phyloP scores from a whole-genome alignment of 2,329 filamentous ascomycete species.

The Stagonosporopsis rhizophila region DNA sequence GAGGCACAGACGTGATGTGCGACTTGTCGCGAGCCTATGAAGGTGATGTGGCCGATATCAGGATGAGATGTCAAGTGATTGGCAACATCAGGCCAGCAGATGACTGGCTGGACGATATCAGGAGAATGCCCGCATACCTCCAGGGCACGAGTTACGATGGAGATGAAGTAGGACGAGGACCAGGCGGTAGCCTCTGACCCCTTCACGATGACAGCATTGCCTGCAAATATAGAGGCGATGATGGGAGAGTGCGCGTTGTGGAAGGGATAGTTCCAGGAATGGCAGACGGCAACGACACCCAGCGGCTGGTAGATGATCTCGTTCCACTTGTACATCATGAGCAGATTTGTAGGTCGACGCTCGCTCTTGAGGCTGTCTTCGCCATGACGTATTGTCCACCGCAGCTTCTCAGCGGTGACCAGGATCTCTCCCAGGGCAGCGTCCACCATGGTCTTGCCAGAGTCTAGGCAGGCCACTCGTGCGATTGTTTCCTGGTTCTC shows the following conservation, averaged over 20 bases:
- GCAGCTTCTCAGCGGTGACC: slow-evolving; percentile 90
- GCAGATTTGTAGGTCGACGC: slow-evolving; percentile 80
- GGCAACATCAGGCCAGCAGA: slow-evolving; percentile 87
- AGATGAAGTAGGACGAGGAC: slow-evolving; percentile 83
- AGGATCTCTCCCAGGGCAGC: slow-evolving; percentile 93
- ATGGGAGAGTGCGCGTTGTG: slow-evolving; percentile 94
- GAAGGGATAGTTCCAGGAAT: slow-evolving; percentile 95
- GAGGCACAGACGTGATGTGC: slow-evolving; percentile 87
- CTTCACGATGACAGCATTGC: slow-evolving; percentile 92
- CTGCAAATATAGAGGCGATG: slow-evolving; percentile 88
- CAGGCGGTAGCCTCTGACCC: slow-evolving; percentile 95
- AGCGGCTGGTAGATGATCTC: slow-evolving; percentile 89
- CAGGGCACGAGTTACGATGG: slow-evolving; percentile 79
- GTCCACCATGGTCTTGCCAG: slow-evolving; percentile 95
- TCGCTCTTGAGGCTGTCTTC: slow-evolving; percentile 78
- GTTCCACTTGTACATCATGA: slow-evolving; percentile 96
- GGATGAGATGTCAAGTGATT: slow-evolving; percentile 84
- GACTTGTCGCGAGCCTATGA: slow-evolving; percentile 89
- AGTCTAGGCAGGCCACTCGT: slow-evolving; percentile 84
- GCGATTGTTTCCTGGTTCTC: slow-evolving; percentile 90
- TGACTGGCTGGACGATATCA: slow-evolving; percentile 80
- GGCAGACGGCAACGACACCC: slow-evolving; percentile 88
- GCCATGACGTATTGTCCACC: slow-evolving; percentile 92
- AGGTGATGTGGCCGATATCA: slow-evolving; percentile 86
- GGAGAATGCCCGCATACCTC: slow-evolving; percentile 82